Conservation (phyloP, 192 early-diverging fungal genomes). For the Entophlyctis helioformis region DNA sequence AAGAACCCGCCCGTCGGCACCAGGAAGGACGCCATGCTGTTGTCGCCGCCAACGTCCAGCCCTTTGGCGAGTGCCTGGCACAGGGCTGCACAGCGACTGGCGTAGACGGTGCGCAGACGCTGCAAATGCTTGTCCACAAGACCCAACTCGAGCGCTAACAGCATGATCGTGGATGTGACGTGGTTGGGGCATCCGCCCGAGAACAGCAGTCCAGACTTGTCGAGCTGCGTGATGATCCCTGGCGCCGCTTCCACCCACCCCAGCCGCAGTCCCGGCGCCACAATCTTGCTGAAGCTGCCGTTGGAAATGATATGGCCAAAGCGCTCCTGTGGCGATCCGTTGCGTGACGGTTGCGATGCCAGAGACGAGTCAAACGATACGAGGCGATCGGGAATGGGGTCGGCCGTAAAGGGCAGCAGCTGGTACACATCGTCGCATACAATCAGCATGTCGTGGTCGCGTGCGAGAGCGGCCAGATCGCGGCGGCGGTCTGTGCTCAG, state of each 20-base stretch:
- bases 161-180: constrained; percentile 3
- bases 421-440: constrained; percentile 38
- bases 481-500: constrained; percentile 3
- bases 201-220: constrained; percentile 12
- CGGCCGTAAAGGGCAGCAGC: constrained; percentile 8
- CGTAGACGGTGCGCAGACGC: constrained; percentile 11
- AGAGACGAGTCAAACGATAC: background rate
- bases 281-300: constrained; percentile 26
- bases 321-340: too few species aligned
- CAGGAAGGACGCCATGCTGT: background rate
- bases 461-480: constrained; percentile 15
- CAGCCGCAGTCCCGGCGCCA: constrained; percentile 27
- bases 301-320: constrained; percentile 34
- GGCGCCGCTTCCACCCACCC: constrained; percentile 30
- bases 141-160: constrained; percentile 1
- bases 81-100: constrained; percentile 1
- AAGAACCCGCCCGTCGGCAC: constrained; percentile 30
- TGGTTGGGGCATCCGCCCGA: constrained; percentile 21
- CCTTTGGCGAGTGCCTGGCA: constrained; percentile 7
- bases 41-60: constrained; percentile 5
- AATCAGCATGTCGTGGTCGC: constrained; percentile 23
- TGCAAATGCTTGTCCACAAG: constrained; percentile 7
- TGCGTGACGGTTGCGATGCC: too few species aligned
- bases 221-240: constrained; percentile 9
- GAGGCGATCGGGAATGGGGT: background rate